Percentiles rank a stretch among this genome's conserved stretches.
These are phyloP conservation scores for Dactylorhiza incarnata DNA, from an alignment of 106 monocot genomes.

Conservation along the genomic window DNA sequence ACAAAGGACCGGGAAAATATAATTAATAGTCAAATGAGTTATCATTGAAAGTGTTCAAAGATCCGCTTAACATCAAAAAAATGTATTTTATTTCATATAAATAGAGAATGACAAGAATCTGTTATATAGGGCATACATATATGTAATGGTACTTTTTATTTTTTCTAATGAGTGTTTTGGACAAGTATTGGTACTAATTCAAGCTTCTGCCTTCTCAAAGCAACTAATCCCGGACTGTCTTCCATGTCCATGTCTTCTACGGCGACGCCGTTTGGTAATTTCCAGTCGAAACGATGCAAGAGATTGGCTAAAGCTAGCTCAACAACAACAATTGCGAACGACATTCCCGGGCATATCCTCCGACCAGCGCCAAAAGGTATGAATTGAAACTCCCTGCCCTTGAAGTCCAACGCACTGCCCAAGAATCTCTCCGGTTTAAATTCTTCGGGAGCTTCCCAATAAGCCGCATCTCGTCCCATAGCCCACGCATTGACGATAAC, in stretches of 20 bases:
- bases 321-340: not conserved
- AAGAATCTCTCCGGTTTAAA: constrained; percentile 1
- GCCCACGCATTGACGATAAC: not conserved
- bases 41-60: too few species aligned
- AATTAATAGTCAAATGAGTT: too few species aligned
- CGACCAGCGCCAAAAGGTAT: not conserved
- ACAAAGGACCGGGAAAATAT: too few species aligned
- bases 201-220: not conserved
- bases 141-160: too few species aligned
- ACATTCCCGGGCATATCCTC: not conserved
- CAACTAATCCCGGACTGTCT: not conserved
- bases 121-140: too few species aligned
- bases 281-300: not conserved
- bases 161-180: too few species aligned
- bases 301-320: not conserved
- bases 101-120: too few species aligned
- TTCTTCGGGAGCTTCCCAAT: not conserved
- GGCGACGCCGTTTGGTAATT: not conserved
- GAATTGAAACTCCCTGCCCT: not conserved
- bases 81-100: too few species aligned
- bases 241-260: not conserved
- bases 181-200: not conserved
- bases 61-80: too few species aligned
- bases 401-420: not conserved
- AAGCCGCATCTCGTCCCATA: not conserved